Evolutionary conservation across 495 filamentous ascomycete genomes (phyloP), one percentile per base, ranked within the genome.

Genomic region (Penicillium chermesinum): DNA sequence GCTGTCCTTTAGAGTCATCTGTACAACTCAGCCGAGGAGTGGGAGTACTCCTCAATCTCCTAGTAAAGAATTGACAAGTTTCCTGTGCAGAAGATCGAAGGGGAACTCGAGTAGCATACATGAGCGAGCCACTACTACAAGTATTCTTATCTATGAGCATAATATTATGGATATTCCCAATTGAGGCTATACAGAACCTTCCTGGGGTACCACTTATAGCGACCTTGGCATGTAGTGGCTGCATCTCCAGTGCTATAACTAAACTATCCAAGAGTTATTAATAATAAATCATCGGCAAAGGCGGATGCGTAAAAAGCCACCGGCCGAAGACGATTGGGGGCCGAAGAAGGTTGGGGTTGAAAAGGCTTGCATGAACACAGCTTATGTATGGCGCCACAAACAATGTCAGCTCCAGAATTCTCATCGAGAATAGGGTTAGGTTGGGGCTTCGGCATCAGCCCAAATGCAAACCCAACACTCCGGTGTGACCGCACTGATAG

Each of bases 401-500:
- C 16, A 41, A 39, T 41, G 40, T 59, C 53, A 53, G 52, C 48
- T 46, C 22, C 44, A 45, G 19, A 16, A 33, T 9, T 38, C 38
- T 25, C 42, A 34, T 44, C 10, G 40, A 41, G 35, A 50, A 46
- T 47, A 44, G 22, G 39, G 32, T 49, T 49, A 43, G 38, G 44
- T 53, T 51, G 41, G 48, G 55, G 43, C 53, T 57, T 46, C 19
- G 34, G 50, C 37, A 30, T 55, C 51, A 37, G 57, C 37, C 38
- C 38, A 38, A 48, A 61, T 63, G 37, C 27, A 49, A 58, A 58
- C 35, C 33, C 37, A 40, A 49, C 42, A 38, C 40, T 55, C 52
- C 44, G 45, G 60, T 61, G 54, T 61, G 54, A 63, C 54, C 35
- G 36, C 20, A 41, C 43, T 50, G 48, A 55, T 49, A 59, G 59